Base-by-base conservation (phyloP, 495 filamentous ascomycete species). In the Neurospora africana region DNA sequence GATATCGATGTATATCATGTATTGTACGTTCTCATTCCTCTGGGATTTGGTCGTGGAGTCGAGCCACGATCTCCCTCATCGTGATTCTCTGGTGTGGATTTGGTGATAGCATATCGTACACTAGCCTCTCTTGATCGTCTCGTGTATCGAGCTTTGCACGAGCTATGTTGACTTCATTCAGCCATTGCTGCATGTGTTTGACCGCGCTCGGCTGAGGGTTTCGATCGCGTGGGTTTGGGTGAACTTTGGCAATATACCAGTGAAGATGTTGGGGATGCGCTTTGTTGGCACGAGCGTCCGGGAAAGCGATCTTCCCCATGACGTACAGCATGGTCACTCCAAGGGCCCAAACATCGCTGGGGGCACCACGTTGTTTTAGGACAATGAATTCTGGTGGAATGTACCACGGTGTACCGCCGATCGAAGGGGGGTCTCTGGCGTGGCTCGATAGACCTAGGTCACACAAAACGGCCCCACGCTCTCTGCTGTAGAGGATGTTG, bases 281-380 rank as follows among this genome's bases (percentile, higher is more conserved):
- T 61, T 77, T 77, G 68, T 82, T 75, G 1, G 80, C 83, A 10
- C 84, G 77, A 8, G 79, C 77, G 15, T 86, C 84, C 0, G 84
- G 84, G 74, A 84, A 85, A 1, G 80, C 69, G 38, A 85, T 82
- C 76, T 83, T 83, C 37, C 80, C 80, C 70, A 85, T 69, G 13
- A 84, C 82, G 68, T 86, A 86, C 36, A 86, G 75, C 83, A 85
- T 85, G 6, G 81, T 83, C 30, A 86, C 80, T 35, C 84, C 84
- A 47, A 86, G 77, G 2, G 84, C 84, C 83, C 83, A 86, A 3
- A 85, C 83, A 71, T 86, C 84, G 67, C 82, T 84, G 27, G 82
- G 77, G 0, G 81, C 69, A 3, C 83, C 83, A n/a, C 84, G 82
- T 38, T 82, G 77, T 76, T 83, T 83, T 44, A 82, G 75, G 30